A percentile compares a stretch with the other conserved stretches of the same genome.
phyloP scores from a whole-genome alignment of 208 protist species.

The Polymyxa betae region DNA sequence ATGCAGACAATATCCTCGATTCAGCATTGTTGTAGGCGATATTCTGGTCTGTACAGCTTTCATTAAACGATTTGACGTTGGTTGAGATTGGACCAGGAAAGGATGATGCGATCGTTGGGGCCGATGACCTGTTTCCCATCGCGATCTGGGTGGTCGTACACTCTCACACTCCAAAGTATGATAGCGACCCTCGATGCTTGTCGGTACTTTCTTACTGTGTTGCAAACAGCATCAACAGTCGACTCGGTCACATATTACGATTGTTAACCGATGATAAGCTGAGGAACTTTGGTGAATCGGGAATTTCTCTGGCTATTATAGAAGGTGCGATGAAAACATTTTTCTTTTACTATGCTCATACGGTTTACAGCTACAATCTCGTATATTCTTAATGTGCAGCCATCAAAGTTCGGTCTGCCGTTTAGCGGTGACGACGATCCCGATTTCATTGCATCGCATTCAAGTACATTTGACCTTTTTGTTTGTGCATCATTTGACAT shows the following conservation, averaged over 20 bases:
- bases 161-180: background rate
- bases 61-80: background rate
- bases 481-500: too few relatives aligned
- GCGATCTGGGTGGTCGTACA: background rate
- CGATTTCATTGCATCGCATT: constrained; percentile 20
- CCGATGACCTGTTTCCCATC: background rate
- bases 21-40: background rate
- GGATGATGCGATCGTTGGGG: background rate
- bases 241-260: background rate
- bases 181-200: background rate
- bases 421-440: background rate
- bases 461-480: too few relatives aligned
- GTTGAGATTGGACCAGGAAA: background rate
- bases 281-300: background rate
- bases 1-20: background rate
- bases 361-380: background rate
- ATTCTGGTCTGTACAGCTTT: background rate
- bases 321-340: background rate
- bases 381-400: background rate
- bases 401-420: background rate
- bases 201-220: background rate
- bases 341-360: background rate
- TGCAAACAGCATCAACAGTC: background rate
- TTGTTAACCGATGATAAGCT: background rate
- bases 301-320: background rate